phyloP scores from a whole-genome alignment of 2,329 filamentous ascomycete species.

The Trichophyton benhamiae region DNA sequence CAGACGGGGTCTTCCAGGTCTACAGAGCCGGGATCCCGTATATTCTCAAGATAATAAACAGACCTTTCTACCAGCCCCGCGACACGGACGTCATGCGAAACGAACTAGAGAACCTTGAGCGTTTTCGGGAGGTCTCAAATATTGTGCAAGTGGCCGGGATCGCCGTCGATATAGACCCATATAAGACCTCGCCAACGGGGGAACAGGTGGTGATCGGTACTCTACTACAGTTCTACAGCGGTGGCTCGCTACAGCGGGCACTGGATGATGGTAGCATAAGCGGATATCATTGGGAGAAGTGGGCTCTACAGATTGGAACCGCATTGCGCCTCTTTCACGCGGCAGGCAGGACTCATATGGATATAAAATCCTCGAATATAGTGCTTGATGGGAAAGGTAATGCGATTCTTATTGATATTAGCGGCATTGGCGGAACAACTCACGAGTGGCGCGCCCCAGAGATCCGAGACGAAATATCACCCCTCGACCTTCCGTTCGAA shows the following conservation, averaged over 20 bases:
- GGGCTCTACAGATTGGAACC: constrained; percentile 11
- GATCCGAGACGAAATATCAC: constrained; percentile 8
- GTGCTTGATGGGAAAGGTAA: constrained; percentile 13
- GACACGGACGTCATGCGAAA: constrained; percentile 12
- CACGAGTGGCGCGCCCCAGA: constrained; percentile 14
- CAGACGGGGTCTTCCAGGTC: constrained; percentile 4
- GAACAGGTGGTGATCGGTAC: constrained; percentile 12
- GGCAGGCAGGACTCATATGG: constrained; percentile 13
- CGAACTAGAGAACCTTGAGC: constrained; percentile 12
- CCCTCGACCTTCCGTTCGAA: neutral
- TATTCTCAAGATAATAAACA: constrained; percentile 12
- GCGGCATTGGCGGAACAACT: constrained; percentile 11
- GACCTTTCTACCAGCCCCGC: constrained; percentile 13
- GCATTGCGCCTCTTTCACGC: constrained; percentile 10
- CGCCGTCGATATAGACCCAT: constrained; percentile 9
- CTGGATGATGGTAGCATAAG: neutral
- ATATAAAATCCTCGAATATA: constrained; percentile 16
- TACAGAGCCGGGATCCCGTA: neutral
- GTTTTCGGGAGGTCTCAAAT: constrained; percentile 11
- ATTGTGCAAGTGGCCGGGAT: constrained; percentile 15
- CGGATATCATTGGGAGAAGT: constrained; percentile 4
- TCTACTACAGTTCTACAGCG: constrained; percentile 15
- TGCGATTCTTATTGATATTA: constrained; percentile 16
- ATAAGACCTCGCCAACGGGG: neutral
- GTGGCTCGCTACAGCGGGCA: constrained; percentile 12